phyloP scores from a whole-genome alignment of 306 rosid genomes.

The Trichosanthes cucumerina region DNA sequence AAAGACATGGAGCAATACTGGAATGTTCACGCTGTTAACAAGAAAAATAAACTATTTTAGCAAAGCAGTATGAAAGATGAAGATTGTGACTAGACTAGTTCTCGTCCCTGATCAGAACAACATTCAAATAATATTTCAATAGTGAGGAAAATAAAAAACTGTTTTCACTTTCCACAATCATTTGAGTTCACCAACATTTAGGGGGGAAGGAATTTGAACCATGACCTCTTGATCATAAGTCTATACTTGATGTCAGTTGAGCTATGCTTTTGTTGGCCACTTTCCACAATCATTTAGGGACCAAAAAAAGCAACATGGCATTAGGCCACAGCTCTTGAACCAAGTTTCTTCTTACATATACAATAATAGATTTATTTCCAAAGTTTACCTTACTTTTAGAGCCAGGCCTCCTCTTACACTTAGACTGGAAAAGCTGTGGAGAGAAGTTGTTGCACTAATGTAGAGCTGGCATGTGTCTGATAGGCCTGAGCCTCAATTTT shows the following conservation, averaged over 20 bases:
- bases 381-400: background rate
- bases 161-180: background rate
- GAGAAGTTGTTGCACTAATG: background rate
- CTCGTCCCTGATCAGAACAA: background rate
- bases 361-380: background rate
- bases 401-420: background rate
- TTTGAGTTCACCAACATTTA: too few relatives aligned
- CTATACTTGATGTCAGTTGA: too few relatives aligned
- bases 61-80: background rate
- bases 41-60: conserved; percentile 1
- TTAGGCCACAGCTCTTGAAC: background rate
- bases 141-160: background rate
- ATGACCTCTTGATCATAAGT: too few relatives aligned
- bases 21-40: background rate
- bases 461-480: background rate
- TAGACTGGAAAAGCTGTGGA: conserved; percentile 3
- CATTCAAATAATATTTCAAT: background rate
- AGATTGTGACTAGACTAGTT: background rate
- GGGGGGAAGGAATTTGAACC: too few relatives aligned
- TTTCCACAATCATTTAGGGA: background rate
- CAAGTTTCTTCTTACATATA: background rate
- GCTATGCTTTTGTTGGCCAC: too few relatives aligned
- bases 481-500: too few relatives aligned
- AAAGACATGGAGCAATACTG: background rate
- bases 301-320: background rate